These are phyloP conservation scores for Podosphaera leucotricha DNA, from an alignment of 2,329 filamentous ascomycete genomes.

Conservation along the genomic window DNA sequence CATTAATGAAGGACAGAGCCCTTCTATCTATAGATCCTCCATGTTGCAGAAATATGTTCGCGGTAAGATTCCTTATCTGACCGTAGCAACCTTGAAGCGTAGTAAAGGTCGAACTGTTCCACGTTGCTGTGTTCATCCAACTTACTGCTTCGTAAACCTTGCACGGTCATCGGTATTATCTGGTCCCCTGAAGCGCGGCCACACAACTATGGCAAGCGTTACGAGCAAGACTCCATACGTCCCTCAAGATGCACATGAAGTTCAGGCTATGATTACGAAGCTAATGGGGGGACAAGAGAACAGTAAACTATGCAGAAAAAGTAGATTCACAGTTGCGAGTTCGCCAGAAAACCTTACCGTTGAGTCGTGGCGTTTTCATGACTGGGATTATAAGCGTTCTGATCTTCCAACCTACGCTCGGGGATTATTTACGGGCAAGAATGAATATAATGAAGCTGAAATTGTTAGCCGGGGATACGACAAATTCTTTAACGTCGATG, in stretches of 20 bases:
- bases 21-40: too few species aligned
- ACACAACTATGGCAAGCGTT: too few species aligned
- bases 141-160: too few species aligned
- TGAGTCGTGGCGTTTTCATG: conserved; percentile 79
- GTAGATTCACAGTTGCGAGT: conserved; percentile 42
- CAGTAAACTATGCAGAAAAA: conserved; percentile 47
- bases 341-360: conserved; percentile 44
- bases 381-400: conserved; percentile 84
- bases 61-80: too few species aligned
- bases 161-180: too few species aligned
- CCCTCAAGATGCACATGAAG: conserved; percentile 43
- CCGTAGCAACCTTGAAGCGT: too few species aligned
- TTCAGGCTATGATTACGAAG: conserved; percentile 22
- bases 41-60: too few species aligned
- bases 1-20: too few species aligned
- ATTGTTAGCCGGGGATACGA: conserved; percentile 85
- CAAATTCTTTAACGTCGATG: conserved; percentile 92
- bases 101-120: too few species aligned
- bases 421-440: conserved; percentile 72
- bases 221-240: too few species aligned
- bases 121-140: too few species aligned
- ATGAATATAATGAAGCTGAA: conserved; percentile 39
- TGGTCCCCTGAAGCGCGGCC: too few species aligned
- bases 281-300: conserved; percentile 47
- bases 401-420: conserved; percentile 80